Conservation (phyloP, 2,329 filamentous ascomycete species). For the Stenocarpella maydis region DNA sequence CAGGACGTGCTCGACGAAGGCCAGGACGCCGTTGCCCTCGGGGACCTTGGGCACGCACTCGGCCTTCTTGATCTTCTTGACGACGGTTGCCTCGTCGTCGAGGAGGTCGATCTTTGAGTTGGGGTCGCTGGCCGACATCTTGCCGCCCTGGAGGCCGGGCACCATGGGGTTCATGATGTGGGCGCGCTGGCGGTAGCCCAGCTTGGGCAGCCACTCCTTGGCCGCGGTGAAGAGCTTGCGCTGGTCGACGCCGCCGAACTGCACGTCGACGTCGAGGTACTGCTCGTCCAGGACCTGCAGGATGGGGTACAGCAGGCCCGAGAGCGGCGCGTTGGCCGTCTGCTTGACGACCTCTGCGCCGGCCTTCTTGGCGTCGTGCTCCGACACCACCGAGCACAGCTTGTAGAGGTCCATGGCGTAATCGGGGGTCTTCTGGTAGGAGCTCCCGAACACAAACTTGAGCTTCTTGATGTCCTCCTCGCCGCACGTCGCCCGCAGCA, state of each 20-base stretch:
- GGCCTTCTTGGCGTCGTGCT: conserved; percentile 87
- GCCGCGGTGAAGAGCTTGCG: conserved; percentile 89
- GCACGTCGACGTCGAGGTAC: conserved; percentile 85
- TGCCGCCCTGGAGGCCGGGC: conserved; percentile 79
- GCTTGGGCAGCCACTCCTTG: conserved; percentile 82
- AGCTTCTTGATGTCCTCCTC: conserved; percentile 72
- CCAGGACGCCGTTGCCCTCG: conserved; percentile 86
- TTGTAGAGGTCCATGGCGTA: conserved; percentile 93
- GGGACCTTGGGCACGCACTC: conserved; percentile 77
- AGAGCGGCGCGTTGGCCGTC: conserved; percentile 76
- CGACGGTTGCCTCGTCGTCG: conserved; percentile 76
- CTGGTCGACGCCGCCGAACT: conserved; percentile 88
- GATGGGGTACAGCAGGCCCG: conserved; percentile 81
- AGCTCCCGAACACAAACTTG: conserved; percentile 83
- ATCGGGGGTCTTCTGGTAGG: conserved; percentile 75
- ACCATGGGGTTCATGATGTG: conserved; percentile 77
- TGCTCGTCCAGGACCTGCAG: conserved; percentile 93
- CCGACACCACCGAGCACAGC: conserved; percentile 72
- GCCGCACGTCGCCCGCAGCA: conserved; percentile 81
- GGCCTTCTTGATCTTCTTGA: conserved; percentile 88
- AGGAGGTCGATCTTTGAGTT: conserved; percentile 94
- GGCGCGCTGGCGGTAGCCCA: conserved; percentile 80
- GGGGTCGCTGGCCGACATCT: conserved; percentile 77
- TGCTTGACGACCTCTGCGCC: conserved; percentile 97
- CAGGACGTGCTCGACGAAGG: conserved; percentile 87